Evolutionary conservation across 768 basidiomycete genomes (phyloP), one percentile per base, ranked within the genome.

Genomic region (Leucosporidium creatinivorum): DNA sequence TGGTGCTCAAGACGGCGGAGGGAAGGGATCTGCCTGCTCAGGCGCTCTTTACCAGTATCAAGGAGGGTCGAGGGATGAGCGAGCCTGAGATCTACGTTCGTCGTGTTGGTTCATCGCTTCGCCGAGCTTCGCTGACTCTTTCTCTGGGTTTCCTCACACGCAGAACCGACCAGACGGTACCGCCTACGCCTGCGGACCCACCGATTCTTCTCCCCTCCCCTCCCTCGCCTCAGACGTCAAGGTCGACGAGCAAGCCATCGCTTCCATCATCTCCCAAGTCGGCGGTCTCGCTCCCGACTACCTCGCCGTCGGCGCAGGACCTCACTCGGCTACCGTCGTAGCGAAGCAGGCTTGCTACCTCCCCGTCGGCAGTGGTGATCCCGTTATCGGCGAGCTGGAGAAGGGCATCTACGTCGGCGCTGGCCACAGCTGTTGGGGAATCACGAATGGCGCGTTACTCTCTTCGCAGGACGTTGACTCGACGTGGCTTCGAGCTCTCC

Each of bases 161-260:
- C 57, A 58, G n/a, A 51, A 73, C 57, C 73, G 78, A 18, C 73
- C 76, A 0, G 77, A 78, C 61, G 73, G 75, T 12, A 76, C 78
- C n/a, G 69, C 89, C 19, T 88, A 87, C 75, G 87, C 85, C 25
- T 93, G 90, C 77, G 89, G 89, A 3, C 84, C 87, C 10, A 87
- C 87, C 26, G 90, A 93, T 77, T 83, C 86, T 73, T 82, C 82
- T 5, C 80, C 83, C 3, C 83, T 94, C 8, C 89, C 90, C 1
- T 75, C 79, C 1, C 84, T 80, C 28, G 88, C 91, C 13, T 87
- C 91, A 67, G 82, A 85, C n/a, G 89, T 92, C 3, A 74, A 76
- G 21, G 84, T 87, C 13, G 85, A 87, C 61, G 58, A 78, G 18
- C 62, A 62, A 1, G 85, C 87, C 4, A 87, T 89, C 49, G 73